A percentile compares a stretch with the other conserved stretches of the same genome.
These are phyloP conservation scores for Rasamsonia emersonii DNA, from an alignment of 2,329 filamentous ascomycete genomes.

Conservation along the genomic window DNA sequence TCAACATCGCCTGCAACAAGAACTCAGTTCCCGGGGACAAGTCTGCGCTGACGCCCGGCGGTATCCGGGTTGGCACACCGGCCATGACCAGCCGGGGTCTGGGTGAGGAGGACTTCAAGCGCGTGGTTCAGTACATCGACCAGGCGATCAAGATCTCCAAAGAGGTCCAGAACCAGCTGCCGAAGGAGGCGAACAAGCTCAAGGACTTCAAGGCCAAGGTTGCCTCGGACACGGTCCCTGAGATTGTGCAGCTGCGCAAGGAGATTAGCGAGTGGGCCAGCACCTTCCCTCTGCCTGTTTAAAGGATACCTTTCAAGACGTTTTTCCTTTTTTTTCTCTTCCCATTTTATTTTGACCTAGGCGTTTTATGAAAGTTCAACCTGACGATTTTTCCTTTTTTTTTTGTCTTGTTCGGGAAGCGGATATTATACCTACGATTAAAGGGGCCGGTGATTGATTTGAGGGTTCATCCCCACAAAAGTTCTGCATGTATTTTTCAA, in stretches of 20 bases:
- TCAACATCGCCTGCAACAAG: constrained; percentile 99
- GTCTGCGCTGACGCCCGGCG: constrained; percentile 86
- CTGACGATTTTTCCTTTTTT: constrained; percentile 8
- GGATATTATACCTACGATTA: too few relatives aligned
- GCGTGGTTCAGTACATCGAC: constrained; percentile 84
- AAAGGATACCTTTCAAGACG: constrained; percentile 13
- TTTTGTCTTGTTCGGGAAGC: constrained; percentile 1
- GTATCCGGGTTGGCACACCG: constrained; percentile 91
- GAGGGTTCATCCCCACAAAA: too few relatives aligned
- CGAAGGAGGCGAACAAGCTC: constrained; percentile 97
- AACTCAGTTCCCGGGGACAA: constrained; percentile 98
- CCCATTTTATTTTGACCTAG: constrained; percentile 1
- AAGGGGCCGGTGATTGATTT: too few relatives aligned
- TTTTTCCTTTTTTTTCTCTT: neutral
- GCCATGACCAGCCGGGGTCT: constrained; percentile 97
- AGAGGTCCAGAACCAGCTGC: constrained; percentile 72
- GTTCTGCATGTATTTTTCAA: too few relatives aligned
- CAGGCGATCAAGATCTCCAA: constrained; percentile 81
- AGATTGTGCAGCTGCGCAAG: constrained; percentile 78
- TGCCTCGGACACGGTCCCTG: constrained; percentile 63
- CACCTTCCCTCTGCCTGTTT: constrained; percentile 76
- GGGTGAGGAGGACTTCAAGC: constrained; percentile 82
- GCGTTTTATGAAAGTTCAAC: constrained; percentile 10
- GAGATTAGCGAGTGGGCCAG: constrained; percentile 84
- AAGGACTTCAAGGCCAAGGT: constrained; percentile 99